Conservation (phyloP, 2,329 filamentous ascomycete species). For the Aspergillus intermedius region DNA sequence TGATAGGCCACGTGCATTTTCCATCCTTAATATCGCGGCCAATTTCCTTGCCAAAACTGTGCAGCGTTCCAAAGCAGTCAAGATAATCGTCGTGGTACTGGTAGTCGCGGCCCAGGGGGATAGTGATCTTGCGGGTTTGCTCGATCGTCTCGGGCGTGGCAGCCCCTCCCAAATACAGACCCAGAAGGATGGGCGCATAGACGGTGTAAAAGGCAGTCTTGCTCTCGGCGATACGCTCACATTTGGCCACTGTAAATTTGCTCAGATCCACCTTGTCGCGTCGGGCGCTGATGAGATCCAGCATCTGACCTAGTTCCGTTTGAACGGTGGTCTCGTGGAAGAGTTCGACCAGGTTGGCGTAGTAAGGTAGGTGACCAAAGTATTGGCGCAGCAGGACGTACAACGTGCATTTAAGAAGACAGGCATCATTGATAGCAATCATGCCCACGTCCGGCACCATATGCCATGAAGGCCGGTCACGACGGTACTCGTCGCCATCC, state of each 20-base stretch:
- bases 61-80: no score
- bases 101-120: no score
- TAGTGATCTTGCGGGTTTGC: no score
- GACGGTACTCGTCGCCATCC: background rate
- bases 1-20: background rate
- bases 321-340: background rate
- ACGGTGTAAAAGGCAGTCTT: no score
- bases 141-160: no score
- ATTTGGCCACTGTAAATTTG: no score
- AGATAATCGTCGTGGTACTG: no score
- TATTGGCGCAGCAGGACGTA: background rate
- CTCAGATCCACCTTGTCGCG: background rate
- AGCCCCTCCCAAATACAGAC: no score
- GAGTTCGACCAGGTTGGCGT: background rate
- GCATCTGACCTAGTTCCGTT: background rate
- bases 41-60: background rate
- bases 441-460: background rate
- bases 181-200: no score
- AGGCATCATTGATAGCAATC: background rate
- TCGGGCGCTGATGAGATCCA: background rate
- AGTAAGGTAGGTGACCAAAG: background rate
- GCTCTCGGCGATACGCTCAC: no score
- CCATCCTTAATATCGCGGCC: background rate
- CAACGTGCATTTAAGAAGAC: background rate
- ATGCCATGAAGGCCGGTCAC: background rate